Evolutionary conservation across 306 rosid species (phyloP).

Genomic region (Cucumis cinereus): DNA sequence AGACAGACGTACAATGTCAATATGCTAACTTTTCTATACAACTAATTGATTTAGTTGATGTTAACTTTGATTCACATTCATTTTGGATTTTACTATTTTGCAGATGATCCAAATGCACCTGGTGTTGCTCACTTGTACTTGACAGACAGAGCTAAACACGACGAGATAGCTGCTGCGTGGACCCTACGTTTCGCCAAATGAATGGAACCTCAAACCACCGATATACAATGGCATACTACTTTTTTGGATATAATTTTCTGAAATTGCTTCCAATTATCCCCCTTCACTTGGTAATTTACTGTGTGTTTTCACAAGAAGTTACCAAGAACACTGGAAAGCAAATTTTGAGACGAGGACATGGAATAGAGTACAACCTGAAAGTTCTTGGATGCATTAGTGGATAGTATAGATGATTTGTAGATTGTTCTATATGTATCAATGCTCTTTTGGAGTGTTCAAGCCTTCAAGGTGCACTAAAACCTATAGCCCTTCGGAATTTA

Average conservation of each 20-base stretch:
- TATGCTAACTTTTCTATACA: not conserved
- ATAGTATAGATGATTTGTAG: not conserved
- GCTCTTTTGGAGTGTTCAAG: not conserved
- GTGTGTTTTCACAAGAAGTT: not conserved
- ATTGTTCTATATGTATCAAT: not conserved
- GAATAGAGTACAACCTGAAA: not conserved
- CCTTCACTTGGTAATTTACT: not conserved
- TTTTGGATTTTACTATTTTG: not conserved
- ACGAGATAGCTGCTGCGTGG: conserved; percentile 73
- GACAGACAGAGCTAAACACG: conserved; percentile 62
- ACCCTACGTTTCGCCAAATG: conserved; percentile 82
- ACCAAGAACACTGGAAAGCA: not conserved
- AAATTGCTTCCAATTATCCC: not conserved
- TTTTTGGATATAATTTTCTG: not conserved
- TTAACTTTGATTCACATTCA: not conserved
- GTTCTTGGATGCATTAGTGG: not conserved
- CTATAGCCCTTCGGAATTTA: not conserved
- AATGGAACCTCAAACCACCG: conserved; percentile 1
- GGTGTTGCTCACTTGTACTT: conserved; percentile 64
- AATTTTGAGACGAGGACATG: not conserved
- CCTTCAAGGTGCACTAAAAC: not conserved
- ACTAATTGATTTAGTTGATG: not conserved
- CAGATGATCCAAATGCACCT: conserved; percentile 66
- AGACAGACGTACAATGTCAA: not conserved
- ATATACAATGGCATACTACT: not conserved